Evolutionary conservation across 148 eudicot genomes (phyloP).

Genomic region (Camellia lanceoleosa): DNA sequence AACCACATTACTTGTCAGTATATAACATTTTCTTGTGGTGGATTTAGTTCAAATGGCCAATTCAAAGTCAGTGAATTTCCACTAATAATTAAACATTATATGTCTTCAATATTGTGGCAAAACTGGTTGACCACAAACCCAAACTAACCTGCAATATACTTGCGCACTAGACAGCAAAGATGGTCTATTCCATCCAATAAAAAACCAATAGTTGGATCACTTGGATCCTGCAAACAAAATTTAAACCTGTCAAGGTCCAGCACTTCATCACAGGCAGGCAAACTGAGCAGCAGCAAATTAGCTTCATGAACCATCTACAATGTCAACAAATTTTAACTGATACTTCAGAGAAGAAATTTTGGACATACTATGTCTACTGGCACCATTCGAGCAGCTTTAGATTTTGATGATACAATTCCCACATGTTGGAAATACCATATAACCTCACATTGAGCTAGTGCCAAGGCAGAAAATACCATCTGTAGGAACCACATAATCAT

Average conservation of each 20-base stretch:
- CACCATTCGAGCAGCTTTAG: conserved; percentile 59
- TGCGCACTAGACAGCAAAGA: conserved; percentile 95
- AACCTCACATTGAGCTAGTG: conserved; percentile 94
- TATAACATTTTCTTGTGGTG: neutral
- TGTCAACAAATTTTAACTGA: neutral
- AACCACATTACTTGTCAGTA: neutral
- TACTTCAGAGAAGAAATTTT: conserved; percentile 7
- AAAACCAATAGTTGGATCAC: conserved; percentile 96
- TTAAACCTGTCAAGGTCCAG: conserved; percentile 11
- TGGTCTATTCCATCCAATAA: conserved; percentile 90
- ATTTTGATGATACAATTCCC: conserved; percentile 79
- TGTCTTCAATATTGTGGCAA: neutral
- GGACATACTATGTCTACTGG: conserved; percentile 79
- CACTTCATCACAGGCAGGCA: conserved; percentile 1
- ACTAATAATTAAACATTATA: neutral
- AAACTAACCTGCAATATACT: conserved; percentile 88
- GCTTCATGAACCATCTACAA: conserved; percentile 9
- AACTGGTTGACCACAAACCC: conserved; percentile 5
- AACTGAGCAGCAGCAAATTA: neutral
- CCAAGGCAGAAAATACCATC: conserved; percentile 99
- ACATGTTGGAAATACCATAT: conserved; percentile 98
- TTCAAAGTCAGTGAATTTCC: neutral
- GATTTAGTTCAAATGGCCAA: neutral
- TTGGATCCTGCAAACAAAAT: conserved; percentile 72
- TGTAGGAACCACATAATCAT: conserved; percentile 32